Percentiles rank a stretch among this genome's conserved stretches.
phyloP scores from a whole-genome alignment of 805 yeast genomes.

The Myxozyma kluyveri region DNA sequence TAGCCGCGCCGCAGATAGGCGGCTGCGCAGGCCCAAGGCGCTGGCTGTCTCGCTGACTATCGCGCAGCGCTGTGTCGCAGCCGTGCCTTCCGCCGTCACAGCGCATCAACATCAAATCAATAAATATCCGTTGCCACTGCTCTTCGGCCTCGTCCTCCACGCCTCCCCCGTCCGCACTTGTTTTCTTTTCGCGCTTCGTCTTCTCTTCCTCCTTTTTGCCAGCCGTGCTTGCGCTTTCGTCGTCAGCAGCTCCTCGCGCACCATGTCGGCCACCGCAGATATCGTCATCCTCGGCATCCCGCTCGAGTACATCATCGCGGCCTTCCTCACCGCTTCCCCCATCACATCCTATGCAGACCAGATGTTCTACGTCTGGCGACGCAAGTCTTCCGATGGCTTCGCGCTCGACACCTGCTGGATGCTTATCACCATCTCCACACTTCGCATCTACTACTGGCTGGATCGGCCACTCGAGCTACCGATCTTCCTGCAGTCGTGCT shows the following conservation, averaged over 20 bases:
- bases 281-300: constrained; percentile 49
- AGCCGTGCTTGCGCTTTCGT: not conserved
- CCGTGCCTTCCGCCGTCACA: too few relatives aligned
- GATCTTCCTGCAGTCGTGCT: constrained; percentile 69
- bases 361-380: constrained; percentile 60
- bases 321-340: constrained; percentile 76
- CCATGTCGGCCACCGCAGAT: constrained; percentile 34
- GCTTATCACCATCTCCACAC: constrained; percentile 72
- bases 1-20: too few relatives aligned
- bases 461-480: constrained; percentile 81
- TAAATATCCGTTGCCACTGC: too few relatives aligned
- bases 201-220: not conserved
- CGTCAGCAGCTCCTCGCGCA: not conserved
- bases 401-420: constrained; percentile 92
- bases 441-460: constrained; percentile 72
- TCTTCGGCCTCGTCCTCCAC: too few relatives aligned
- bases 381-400: constrained; percentile 71
- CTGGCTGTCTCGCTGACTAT: too few relatives aligned
- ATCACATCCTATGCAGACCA: constrained; percentile 85
- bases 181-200: not conserved
- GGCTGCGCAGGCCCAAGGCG: too few relatives aligned
- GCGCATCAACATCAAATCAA: too few relatives aligned
- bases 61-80: too few relatives aligned
- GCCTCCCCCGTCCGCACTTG: too few relatives aligned
- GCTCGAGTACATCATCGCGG: constrained; percentile 57